Base-by-base conservation (phyloP, 169 alveolate genomes). In the Cyclospora cayetanensis region DNA sequence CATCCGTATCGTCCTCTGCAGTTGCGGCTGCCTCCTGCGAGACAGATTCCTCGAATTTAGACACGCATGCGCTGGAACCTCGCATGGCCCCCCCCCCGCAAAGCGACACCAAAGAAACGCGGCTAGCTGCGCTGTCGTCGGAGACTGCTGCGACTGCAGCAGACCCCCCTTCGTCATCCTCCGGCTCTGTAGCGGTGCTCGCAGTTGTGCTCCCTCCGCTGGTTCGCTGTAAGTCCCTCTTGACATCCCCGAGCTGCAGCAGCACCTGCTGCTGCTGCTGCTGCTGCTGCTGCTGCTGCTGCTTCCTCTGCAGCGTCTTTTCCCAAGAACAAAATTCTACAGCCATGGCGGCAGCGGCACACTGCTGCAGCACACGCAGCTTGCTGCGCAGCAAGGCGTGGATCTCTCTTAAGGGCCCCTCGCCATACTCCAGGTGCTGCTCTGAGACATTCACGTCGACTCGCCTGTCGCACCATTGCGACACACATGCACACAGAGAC, bases 391-490 rank as follows among this genome's bases (percentile, higher is more conserved):
- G 90, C 76, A 29, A 70, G 11, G 63, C n/a, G 60, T 90, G 93
- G 41, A 15, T 4, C 60, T 60, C 66, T 11, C 93, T 41, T 11
- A 90, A 74, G 9, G 53, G 77, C 15, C 93, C 93, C n/a, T 43
- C 84, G 27, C 86, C 90, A 53, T 76, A 90, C 82, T 90, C 93
- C 41, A 72, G 42, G 74, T 90, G 93, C 3, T 89, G 76, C 72
- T 90, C 93, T 2, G 93, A 90, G 18, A 90, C 77, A 41, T 90
- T 90, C 29, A 90, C 93, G 39, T 90, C 93, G 1, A 90, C 93
- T 20, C 93, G 93, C 74, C 93, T 90, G 90, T 39, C 50, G 4
- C 35, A 7, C 27, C 35, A 82, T 15, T 2, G 41, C 60, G 18
- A 31, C 27, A 66, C 22, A 66, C 7, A 82, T 20, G 50, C 55